Base-by-base conservation (phyloP, 176 grass and related monocot genomes). In the Thinopyrum elongatum region DNA sequence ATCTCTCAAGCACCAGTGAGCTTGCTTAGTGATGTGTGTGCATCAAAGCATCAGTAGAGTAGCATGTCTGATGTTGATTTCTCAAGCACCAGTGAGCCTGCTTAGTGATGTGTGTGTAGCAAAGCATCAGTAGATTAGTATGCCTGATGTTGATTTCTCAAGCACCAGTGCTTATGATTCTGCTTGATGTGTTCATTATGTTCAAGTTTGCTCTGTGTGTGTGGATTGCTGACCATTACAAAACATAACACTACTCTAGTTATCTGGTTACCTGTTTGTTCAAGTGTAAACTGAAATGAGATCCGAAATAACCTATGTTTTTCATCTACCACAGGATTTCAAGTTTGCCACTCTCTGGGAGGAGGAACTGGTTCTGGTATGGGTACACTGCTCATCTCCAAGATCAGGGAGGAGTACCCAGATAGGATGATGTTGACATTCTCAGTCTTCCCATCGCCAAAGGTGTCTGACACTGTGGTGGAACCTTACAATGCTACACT, bases 331-430 rank as follows among this genome's bases (percentile, higher is more conserved):
- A 21, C 77, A 93, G 91, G 91, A 60, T 93, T 93, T 21, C 91
- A 93, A 36, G 91, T 93, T 17, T 93, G 88, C 81, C 91, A 93
- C 58, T 93, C 91, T 22, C 81, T 93, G 78, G 91, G 91, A 73
- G 91, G 91, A 74, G 91, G 91, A 78, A 93, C 91, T 36, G 91
- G 91, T 9, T 93, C 91, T 33, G 91, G 91, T 19, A 93, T 93
- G 91, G 91, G 91, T 46, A 93, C 91, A 57, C 82, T 93, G 57
- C 91, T 93, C 55, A 93, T 93, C 84, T 93, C 91, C 25, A 93
- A 93, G 85, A 93, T 93, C 65, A 93, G 88, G 78, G 91, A 93
- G 82, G 91, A 93, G 80, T 93, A 93, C 80, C 91, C 91, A 31
- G 91, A 93, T 25, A 84, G 91, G 53, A 93, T 93, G 91, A 90